Base-by-base conservation (phyloP, 352 stramenopile species). In the Pythium aphanidermatum region DNA sequence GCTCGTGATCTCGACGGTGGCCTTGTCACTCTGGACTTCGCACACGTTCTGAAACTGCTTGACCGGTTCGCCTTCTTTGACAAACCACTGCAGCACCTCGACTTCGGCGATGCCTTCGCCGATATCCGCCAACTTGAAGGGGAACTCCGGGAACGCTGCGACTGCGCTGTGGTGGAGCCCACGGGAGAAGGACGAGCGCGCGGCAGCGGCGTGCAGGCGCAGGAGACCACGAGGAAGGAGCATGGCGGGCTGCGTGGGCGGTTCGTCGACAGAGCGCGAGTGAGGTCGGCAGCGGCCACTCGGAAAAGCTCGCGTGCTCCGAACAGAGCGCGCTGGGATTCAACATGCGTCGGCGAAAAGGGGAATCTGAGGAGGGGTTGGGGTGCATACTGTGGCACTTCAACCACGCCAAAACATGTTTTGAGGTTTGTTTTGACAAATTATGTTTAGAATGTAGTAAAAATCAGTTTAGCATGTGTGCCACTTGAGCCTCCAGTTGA, bases 71-170 rank as follows among this genome's bases (percentile, higher is more conserved):
- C 92, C 92, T 35, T 81, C 73, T 46, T 95, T 85, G 38, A 99
- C 88, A 53, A 98, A 98, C 95, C 94, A 99, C 70, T 99, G 90
- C 38, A 99, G 72, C 19, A 99, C 59, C 71, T 99, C 95, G 37
- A 99, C 96, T 66, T 99, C 96, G 20, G 90, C 85, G 64, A 99
- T 99, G 14, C 96, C 96, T 62, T 99, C 96, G 44, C 96, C 96
- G 65, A 99, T 99, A 62, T 99, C 96, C 5, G 93, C 89, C 10
- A 96, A 63, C 55, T 93, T 92, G 70, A 96, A 97, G 7, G 77
- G 75, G 56, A 92, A 80, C 58, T 90, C 75, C 4, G 77, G 81
- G 27, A 89, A 64, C n/a, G 58, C 54, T 1, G 51, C 46, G 7
- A 61, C 31, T 4, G 63, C 60, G 21, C 61, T 68, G 34, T 62